phyloP scores from a whole-genome alignment of 75 land plant genomes.

The Sequoiadendron giganteum region DNA sequence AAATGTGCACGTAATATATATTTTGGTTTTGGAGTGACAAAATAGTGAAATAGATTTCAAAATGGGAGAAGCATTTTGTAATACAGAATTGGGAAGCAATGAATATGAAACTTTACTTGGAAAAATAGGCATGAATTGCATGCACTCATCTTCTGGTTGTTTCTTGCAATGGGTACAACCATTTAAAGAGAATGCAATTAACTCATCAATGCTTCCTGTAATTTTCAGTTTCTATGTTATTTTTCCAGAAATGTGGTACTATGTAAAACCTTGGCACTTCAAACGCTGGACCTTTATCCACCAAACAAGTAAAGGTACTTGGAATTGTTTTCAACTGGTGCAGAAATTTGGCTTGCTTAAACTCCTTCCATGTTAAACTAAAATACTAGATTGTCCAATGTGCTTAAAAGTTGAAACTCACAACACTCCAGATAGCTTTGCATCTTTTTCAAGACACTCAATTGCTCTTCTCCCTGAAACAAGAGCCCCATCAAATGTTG shows the following conservation, averaged over 20 bases:
- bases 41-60: background rate
- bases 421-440: conserved; percentile 7
- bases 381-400: background rate
- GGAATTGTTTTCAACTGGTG: background rate
- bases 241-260: background rate
- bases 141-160: background rate
- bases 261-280: background rate
- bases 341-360: background rate
- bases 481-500: conserved; percentile 93
- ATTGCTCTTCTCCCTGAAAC: conserved; percentile 80
- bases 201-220: background rate
- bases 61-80: background rate
- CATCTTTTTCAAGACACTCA: conserved; percentile 64
- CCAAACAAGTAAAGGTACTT: background rate
- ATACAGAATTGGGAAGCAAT: background rate
- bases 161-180: background rate
- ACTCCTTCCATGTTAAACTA: background rate
- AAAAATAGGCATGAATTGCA: background rate
- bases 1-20: background rate
- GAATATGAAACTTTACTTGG: background rate
- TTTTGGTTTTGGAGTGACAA: background rate
- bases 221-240: background rate
- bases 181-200: background rate
- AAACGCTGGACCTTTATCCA: background rate
- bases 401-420: background rate